Conservation (phyloP, 371 early-diverging fungal genomes). For the Rhizomucor miehei region DNA sequence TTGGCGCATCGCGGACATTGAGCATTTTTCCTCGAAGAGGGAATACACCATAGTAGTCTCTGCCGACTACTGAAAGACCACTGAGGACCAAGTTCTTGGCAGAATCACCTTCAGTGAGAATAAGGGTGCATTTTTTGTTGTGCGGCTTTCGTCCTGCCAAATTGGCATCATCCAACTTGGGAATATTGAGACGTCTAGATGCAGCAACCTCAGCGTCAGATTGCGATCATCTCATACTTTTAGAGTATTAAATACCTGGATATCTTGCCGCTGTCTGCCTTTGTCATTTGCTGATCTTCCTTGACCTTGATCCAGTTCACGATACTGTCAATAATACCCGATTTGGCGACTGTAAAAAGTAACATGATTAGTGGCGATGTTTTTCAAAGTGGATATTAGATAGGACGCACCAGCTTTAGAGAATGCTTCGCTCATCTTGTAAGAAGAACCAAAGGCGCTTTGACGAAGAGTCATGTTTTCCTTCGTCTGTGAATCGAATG, state of each 20-base stretch:
- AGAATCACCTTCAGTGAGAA: slow-evolving; percentile 99
- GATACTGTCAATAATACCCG: slow-evolving; percentile 88
- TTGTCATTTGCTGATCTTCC: slow-evolving; percentile 86
- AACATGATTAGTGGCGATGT: not conserved
- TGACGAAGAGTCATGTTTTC: slow-evolving; percentile 93
- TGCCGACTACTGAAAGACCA: slow-evolving; percentile 93
- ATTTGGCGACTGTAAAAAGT: slow-evolving; percentile 56
- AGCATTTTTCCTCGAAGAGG: slow-evolving; percentile 98
- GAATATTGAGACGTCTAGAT: slow-evolving; percentile 76
- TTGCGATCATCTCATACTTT: not conserved
- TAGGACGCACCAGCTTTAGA: slow-evolving; percentile 60
- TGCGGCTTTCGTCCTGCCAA: slow-evolving; percentile 83
- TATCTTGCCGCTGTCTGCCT: slow-evolving; percentile 89
- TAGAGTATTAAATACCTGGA: slow-evolving; percentile 12
- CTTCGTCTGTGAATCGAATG: slow-evolving; percentile 99
- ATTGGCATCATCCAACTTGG: slow-evolving; percentile 99
- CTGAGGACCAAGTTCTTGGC: slow-evolving; percentile 97
- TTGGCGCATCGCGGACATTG: slow-evolving; percentile 96
- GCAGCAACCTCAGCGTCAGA: not conserved
- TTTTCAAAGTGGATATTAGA: not conserved
- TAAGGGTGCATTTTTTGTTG: slow-evolving; percentile 90
- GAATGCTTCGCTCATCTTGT: slow-evolving; percentile 80
- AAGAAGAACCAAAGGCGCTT: slow-evolving; percentile 89
- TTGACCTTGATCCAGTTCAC: slow-evolving; percentile 79
- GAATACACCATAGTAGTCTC: slow-evolving; percentile 97